A percentile compares a stretch with the other conserved stretches of the same genome.
phyloP scores from a whole-genome alignment of 257 asterid species.

The Dorcoceras hygrometricum region DNA sequence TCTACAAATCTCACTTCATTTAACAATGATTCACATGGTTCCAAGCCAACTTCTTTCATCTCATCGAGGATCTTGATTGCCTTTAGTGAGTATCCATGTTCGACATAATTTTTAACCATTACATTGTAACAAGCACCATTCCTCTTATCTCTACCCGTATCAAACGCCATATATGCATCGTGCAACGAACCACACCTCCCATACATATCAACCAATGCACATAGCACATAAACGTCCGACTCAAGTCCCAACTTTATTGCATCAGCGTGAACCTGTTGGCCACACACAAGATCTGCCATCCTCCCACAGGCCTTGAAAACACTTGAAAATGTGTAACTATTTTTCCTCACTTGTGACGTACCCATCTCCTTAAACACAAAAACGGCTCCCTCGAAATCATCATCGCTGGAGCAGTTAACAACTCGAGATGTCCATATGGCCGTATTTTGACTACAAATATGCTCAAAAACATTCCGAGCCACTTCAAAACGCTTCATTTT shows the following conservation, averaged over 20 bases:
- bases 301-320: constrained; percentile 67
- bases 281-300: constrained; percentile 43
- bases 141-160: constrained; percentile 28
- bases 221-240: constrained; percentile 47
- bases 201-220: constrained; percentile 61
- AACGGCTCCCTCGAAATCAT: constrained; percentile 38
- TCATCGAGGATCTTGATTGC: constrained; percentile 42
- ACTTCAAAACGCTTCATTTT: constrained; percentile 39
- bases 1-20: constrained; percentile 43
- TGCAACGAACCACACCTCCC: constrained; percentile 51
- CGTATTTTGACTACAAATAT: constrained; percentile 33
- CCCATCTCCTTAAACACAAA: constrained; percentile 65
- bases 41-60: constrained; percentile 56
- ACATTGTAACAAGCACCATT: constrained; percentile 60
- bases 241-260: constrained; percentile 69
- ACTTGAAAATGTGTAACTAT: constrained; percentile 52
- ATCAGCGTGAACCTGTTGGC: constrained; percentile 64
- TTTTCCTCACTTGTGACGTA: constrained; percentile 53
- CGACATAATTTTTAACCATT: constrained; percentile 42
- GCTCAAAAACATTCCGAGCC: constrained; percentile 48
- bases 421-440: constrained; percentile 68
- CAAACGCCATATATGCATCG: constrained; percentile 47
- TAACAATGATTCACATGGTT: constrained; percentile 48
- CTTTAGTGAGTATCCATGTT: constrained; percentile 45
- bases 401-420: constrained; percentile 40